Percentiles rank a stretch among this genome's conserved stretches.
Conservation (phyloP, 495 filamentous ascomycete species). For the Oidiodendron maius region DNA sequence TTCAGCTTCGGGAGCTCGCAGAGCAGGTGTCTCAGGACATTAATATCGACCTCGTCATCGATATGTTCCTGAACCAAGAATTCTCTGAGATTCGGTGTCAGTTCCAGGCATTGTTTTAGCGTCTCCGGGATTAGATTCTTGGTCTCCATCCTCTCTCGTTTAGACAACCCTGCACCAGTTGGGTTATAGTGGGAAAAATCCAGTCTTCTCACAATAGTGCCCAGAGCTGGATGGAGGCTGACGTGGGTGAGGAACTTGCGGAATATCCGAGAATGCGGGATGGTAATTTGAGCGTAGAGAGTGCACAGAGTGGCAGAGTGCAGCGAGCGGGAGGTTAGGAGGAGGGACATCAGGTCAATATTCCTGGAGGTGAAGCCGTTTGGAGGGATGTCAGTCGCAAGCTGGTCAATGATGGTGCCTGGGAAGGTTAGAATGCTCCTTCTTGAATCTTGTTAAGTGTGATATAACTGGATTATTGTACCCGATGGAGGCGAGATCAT, state of each 20-base stretch:
- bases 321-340: slow-evolving; percentile 69
- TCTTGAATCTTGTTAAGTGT: not conserved
- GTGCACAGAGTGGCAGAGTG: slow-evolving; percentile 72
- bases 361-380: slow-evolving; percentile 76
- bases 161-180: slow-evolving; percentile 71
- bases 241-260: slow-evolving; percentile 76
- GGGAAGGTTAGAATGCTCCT: slow-evolving; percentile 21
- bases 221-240: slow-evolving; percentile 60
- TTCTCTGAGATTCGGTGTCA: slow-evolving; percentile 73
- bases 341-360: slow-evolving; percentile 71
- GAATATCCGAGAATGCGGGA: slow-evolving; percentile 83
- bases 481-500: not conserved
- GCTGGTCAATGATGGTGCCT: slow-evolving; percentile 72
- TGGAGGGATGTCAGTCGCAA: slow-evolving; percentile 70
- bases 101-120: slow-evolving; percentile 66
- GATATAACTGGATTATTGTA: not conserved
- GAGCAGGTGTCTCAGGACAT: slow-evolving; percentile 69
- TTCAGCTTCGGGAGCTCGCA: slow-evolving; percentile 61
- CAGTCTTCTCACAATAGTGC: slow-evolving; percentile 72
- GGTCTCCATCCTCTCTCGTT: slow-evolving; percentile 72
- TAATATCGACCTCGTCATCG: slow-evolving; percentile 66
- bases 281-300: slow-evolving; percentile 77
- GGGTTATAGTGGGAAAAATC: slow-evolving; percentile 91
- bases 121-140: slow-evolving; percentile 77
- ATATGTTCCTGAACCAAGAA: slow-evolving; percentile 80